Evolutionary conservation across 2,329 filamentous ascomycete genomes (phyloP), one percentile per base, ranked within the genome.

Genomic region (Epichloe sp.): DNA sequence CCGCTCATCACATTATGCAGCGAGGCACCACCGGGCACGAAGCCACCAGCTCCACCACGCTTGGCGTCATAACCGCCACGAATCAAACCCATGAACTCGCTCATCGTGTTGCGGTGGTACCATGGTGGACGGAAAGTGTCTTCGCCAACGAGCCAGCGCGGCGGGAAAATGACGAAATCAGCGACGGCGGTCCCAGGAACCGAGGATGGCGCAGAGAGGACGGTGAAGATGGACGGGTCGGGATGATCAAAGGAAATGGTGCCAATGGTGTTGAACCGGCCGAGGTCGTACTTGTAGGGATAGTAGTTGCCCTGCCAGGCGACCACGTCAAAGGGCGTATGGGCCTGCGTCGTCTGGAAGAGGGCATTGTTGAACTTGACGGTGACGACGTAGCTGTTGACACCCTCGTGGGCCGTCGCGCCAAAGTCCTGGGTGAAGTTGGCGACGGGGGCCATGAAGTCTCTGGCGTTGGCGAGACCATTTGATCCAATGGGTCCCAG

Each of bases 241-340:
- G 85, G 85, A 60, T 91, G 86, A 64, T 90, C 86, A 61, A 78
- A 86, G 21, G 79, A 83, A 57, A 86, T 80, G 54, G 75, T 81
- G 36, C 86, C 86, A 36, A 90, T 82, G 43, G 79, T 80, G 64
- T 82, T 85, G 72, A 88, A 90, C 21, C 84, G 80, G 15, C 83
- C 84, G 1, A 91, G 74, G 60, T 90, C 86, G 68, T 90, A 91
- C 66, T 90, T 91, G 73, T 82, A 88, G 0, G 86, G 86, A 55
- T 85, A 83, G 69, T 86, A 89, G 58, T 80, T 86, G 43, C 86
- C 86, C 62, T 90, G 86, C 85, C 86, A 90, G 4, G 82, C 84
- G 2, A 88, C 86, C 0, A 90, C 79, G 62, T 91, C 85, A 58
- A 89, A 91, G 0, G 86, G 86, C 0, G 81, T 83, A 64, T 89